Evolutionary conservation across 495 filamentous ascomycete species (phyloP).

Genomic region (Viridothelium virens): DNA sequence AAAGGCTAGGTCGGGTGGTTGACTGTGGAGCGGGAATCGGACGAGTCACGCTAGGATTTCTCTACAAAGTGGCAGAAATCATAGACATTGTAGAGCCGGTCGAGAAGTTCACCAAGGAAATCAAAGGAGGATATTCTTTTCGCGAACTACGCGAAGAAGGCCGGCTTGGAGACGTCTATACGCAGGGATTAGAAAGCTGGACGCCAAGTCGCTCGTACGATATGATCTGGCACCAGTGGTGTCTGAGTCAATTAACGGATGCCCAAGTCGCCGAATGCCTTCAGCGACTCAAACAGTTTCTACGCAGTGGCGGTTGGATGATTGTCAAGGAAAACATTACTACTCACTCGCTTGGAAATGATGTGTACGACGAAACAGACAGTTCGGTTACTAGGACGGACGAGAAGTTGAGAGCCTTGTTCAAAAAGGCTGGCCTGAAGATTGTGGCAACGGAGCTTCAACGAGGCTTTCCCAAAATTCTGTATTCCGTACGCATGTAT

Average conservation of each 20-base stretch:
- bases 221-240: constrained; percentile 79
- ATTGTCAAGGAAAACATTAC: constrained; percentile 86
- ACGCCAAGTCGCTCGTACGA: constrained; percentile 50
- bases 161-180: constrained; percentile 56
- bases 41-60: constrained; percentile 51
- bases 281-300: constrained; percentile 47
- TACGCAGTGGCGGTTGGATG: constrained; percentile 52
- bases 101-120: constrained; percentile 49
- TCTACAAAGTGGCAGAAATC: constrained; percentile 43
- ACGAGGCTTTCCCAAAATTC: constrained; percentile 42
- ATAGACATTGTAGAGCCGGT: constrained; percentile 58
- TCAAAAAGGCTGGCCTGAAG: constrained; percentile 58
- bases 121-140: constrained; percentile 32
- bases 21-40: constrained; percentile 61
- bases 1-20: constrained; percentile 38
- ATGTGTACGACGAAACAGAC: constrained; percentile 72
- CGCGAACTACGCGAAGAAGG: constrained; percentile 17
- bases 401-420: constrained; percentile 58
- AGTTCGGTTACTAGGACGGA: constrained; percentile 73
- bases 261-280: constrained; percentile 62
- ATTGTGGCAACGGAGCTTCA: constrained; percentile 68
- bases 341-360: constrained; percentile 45
- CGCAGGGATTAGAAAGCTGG: constrained; percentile 72
- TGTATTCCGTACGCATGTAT: constrained; percentile 35
- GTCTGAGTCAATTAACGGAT: constrained; percentile 85